phyloP scores from a whole-genome alignment of 2,329 filamentous ascomycete genomes.

The Sclerotinia trifoliorum region DNA sequence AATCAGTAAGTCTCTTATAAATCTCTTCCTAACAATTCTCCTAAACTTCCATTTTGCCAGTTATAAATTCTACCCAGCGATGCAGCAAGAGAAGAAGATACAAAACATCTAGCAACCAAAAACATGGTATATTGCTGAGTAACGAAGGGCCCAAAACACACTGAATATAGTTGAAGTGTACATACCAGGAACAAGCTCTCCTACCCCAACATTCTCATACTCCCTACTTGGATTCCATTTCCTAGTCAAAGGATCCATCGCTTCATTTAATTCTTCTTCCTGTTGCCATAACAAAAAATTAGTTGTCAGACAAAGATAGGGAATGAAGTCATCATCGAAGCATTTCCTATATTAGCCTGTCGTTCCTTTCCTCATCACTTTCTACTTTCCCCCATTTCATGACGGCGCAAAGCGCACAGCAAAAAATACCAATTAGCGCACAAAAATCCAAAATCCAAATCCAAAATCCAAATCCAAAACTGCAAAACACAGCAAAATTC shows the following conservation, averaged over 20 bases:
- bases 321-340: too few species aligned
- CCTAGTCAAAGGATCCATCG: slow-evolving; percentile 42
- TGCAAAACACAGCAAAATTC: too few species aligned
- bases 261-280: slow-evolving; percentile 45
- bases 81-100: too few species aligned
- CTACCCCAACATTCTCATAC: slow-evolving; percentile 39
- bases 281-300: background rate
- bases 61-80: background rate
- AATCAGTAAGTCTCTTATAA: slow-evolving; percentile 46
- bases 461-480: background rate
- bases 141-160: background rate
- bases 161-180: background rate
- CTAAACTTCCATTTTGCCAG: too few species aligned
- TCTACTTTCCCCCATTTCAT: background rate
- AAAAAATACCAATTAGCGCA: too few species aligned
- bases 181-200: background rate
- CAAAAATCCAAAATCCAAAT: background rate
- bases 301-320: too few species aligned
- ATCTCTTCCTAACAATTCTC: too few species aligned
- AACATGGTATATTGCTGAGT: background rate
- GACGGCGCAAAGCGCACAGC: background rate
- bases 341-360: background rate
- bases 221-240: slow-evolving; percentile 45
- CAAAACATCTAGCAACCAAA: background rate
- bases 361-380: background rate